phyloP scores from a whole-genome alignment of 768 basidiomycete species.

The Chiua virens region DNA sequence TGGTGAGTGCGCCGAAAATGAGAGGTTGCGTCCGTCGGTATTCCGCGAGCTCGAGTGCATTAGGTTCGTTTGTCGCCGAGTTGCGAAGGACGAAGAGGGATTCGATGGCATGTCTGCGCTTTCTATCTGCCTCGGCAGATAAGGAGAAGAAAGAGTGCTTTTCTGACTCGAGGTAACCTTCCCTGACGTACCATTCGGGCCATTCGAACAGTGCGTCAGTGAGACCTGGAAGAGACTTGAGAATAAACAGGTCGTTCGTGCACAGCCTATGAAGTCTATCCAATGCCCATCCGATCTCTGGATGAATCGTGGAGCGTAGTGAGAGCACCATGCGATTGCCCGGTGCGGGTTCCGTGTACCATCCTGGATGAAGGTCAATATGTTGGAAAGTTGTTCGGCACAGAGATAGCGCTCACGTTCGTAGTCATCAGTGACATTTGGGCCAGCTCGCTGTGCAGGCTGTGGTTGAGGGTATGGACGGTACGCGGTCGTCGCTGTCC shows the following conservation, averaged over 20 bases:
- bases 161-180: slow-evolving; percentile 54
- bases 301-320: slow-evolving; percentile 75
- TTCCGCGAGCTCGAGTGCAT: slow-evolving; percentile 57
- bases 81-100: slow-evolving; percentile 88
- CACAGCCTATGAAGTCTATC: slow-evolving; percentile 82
- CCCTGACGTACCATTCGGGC: slow-evolving; percentile 79
- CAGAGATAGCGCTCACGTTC: slow-evolving; percentile 52
- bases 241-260: slow-evolving; percentile 72
- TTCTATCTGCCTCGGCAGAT: slow-evolving; percentile 47
- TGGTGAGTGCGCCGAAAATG: slow-evolving; percentile 62
- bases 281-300: slow-evolving; percentile 88
- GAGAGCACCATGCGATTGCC: slow-evolving; percentile 92
- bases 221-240: slow-evolving; percentile 73
- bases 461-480: slow-evolving; percentile 26
- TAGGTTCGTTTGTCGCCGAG: slow-evolving; percentile 66
- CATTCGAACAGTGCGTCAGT: slow-evolving; percentile 84
- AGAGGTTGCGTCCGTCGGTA: slow-evolving; percentile 65
- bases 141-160: slow-evolving; percentile 54
- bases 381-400: not conserved
- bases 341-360: slow-evolving; percentile 79
- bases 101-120: slow-evolving; percentile 78
- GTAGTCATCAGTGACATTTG: slow-evolving; percentile 69
- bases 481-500: slow-evolving; percentile 20
- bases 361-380: slow-evolving; percentile 46
- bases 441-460: slow-evolving; percentile 23